phyloP scores from a whole-genome alignment of 768 basidiomycete species.

The Xerocomellus chrysenteron region DNA sequence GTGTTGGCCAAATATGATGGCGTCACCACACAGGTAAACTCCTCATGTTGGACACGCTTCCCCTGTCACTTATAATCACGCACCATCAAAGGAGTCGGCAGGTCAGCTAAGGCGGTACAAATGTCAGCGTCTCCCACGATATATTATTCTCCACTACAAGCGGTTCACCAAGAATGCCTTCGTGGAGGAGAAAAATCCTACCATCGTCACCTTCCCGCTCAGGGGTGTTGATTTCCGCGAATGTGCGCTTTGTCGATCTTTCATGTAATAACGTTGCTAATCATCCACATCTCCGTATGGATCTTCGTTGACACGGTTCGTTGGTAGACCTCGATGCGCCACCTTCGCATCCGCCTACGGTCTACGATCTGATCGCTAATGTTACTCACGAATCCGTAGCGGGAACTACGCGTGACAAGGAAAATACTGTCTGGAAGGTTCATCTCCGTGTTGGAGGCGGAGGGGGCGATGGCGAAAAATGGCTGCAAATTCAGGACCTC shows the following conservation, averaged over 20 bases:
- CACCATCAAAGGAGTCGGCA: constrained; percentile 65
- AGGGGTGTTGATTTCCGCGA: constrained; percentile 90
- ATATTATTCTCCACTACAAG: constrained; percentile 93
- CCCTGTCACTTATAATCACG: constrained; percentile 11
- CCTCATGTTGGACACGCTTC: constrained; percentile 20
- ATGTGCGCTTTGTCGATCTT: constrained; percentile 56
- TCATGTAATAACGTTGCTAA: constrained; percentile 22
- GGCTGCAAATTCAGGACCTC: constrained; percentile 96
- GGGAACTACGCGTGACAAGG: constrained; percentile 92
- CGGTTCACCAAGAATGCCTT: constrained; percentile 96
- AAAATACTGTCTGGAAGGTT: constrained; percentile 90
- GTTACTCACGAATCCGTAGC: constrained; percentile 93
- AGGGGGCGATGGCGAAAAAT: constrained; percentile 83
- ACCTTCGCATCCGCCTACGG: constrained; percentile 54
- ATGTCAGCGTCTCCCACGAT: constrained; percentile 84
- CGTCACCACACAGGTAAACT: constrained; percentile 73
- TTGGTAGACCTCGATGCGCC: constrained; percentile 75
- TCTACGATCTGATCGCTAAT: constrained; percentile 95
- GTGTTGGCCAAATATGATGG: constrained; percentile 96
- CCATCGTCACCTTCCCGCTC: constrained; percentile 95
- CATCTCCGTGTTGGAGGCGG: constrained; percentile 76
- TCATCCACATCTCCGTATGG: constrained; percentile 22
- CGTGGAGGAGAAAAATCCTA: constrained; percentile 98
- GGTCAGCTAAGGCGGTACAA: constrained; percentile 88
- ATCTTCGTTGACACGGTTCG: constrained; percentile 20